Percentiles rank a stretch among this genome's conserved stretches.
Evolutionary conservation across 257 asterid genomes (phyloP).

Genomic region (Paulownia fortunei): DNA sequence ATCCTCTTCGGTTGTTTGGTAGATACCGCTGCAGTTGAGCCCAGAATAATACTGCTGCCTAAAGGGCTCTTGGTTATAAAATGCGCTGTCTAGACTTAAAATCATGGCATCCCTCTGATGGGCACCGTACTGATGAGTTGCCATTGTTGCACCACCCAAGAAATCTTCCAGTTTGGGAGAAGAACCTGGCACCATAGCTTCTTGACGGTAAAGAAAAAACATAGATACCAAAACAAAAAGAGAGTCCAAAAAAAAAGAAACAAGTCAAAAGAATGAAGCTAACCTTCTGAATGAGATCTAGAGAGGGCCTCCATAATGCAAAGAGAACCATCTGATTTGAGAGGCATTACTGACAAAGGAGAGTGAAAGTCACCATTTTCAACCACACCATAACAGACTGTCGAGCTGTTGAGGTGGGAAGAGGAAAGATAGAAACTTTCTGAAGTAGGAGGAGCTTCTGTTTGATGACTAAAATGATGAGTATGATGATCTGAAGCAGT

Average conservation of each 20-base stretch:
- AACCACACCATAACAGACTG: constrained; percentile 4
- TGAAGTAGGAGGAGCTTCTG: constrained; percentile 31
- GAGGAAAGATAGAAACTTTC: constrained; percentile 46
- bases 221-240: background rate
- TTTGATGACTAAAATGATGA: background rate
- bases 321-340: constrained; percentile 74
- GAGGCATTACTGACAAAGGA: constrained; percentile 58
- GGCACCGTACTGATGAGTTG: no score
- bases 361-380: constrained; percentile 52
- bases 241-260: background rate
- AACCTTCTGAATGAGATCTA: constrained; percentile 59
- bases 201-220: background rate
- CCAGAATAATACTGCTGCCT: constrained; percentile 38
- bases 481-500: background rate
- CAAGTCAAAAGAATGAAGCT: no score
- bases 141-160: constrained; percentile 58
- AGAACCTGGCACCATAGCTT: constrained; percentile 49
- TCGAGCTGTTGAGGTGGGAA: no score
- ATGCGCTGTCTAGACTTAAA: constrained; percentile 53
- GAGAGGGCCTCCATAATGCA: constrained; percentile 74
- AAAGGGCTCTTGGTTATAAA: constrained; percentile 47
- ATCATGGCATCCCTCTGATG: constrained; percentile 48
- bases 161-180: constrained; percentile 74
- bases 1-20: constrained; percentile 34
- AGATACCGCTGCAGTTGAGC: constrained; percentile 41